Base-by-base conservation (phyloP, 805 yeast genomes). In the Candida tallmaniae region DNA sequence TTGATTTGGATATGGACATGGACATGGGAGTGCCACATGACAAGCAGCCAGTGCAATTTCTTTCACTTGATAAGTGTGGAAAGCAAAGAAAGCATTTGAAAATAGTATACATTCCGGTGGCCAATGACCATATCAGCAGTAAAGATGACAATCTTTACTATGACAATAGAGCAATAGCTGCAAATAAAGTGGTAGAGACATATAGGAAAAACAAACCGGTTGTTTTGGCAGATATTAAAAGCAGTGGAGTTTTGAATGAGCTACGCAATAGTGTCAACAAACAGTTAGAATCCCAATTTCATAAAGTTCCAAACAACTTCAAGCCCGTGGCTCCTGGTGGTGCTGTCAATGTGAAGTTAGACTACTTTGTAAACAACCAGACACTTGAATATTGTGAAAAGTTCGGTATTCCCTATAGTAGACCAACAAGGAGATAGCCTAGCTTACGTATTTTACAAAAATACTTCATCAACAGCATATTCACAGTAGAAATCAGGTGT, bases 61-160 rank as follows among this genome's bases (percentile, higher is more conserved):
- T 85, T 20, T 93, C 97, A 0, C 65, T 90, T 18, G 97, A 89
- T 52, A 90, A 90, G 55, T 86, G 95, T 47, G 61, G 83, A 1
- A 86, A 87, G 2, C 59, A 68, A 12, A 62, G 95, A 15, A 49
- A 62, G 16, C 85, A 71, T 50, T 42, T 87, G 7, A 81, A 80
- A 38, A 46, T 73, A 4, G 16, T 78, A 11, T 64, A 69, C 1
- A 56, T 83, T 3, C 65, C 34, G 4, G 36, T 28, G 9, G 34
- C 35, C 24, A 31, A 35, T 14, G 32, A 37, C 26, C 46, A 42
- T 29, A 24, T 35, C 9, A 36, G 41, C 13, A 34, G 14, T 16
- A 32, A 32, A 17, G 20, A 29, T 3, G 12, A 18, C 1, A 41
- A 37, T 6, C 42, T 67, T 5, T 52, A 38, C 36, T 54, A 55